Conservation (phyloP, 129 eudicot species). For the Centrapalus pauciflorus region DNA sequence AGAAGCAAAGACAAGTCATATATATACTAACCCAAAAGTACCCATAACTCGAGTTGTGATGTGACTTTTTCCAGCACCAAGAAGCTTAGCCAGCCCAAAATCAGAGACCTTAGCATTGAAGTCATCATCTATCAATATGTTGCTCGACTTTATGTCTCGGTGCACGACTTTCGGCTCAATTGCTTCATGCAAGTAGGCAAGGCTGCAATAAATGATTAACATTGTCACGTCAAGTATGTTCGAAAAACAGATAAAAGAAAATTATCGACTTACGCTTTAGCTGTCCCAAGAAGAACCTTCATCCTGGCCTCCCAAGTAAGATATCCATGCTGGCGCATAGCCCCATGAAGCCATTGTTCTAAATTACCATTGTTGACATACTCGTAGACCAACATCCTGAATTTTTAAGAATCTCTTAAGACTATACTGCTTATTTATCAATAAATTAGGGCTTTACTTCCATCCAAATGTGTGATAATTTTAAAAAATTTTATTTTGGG, state of each 20-base stretch:
- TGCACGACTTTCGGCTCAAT: slow-evolving; percentile 92
- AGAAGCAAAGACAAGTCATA: neutral
- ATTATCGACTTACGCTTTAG: slow-evolving; percentile 71
- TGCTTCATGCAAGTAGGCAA: slow-evolving; percentile 83
- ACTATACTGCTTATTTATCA: neutral
- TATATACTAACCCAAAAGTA: slow-evolving; percentile 77
- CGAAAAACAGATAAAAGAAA: neutral
- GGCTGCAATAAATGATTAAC: slow-evolving; percentile 46
- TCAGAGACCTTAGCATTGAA: slow-evolving; percentile 86
- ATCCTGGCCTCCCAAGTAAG: slow-evolving; percentile 92
- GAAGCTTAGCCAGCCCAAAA: slow-evolving; percentile 84
- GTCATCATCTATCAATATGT: slow-evolving; percentile 73
- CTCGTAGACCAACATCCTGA: slow-evolving; percentile 82
- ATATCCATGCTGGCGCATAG: slow-evolving; percentile 80
- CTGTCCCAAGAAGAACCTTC: slow-evolving; percentile 84
- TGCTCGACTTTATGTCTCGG: slow-evolving; percentile 83
- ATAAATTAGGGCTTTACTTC: neutral
- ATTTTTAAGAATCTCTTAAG: neutral
- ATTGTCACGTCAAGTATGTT: slow-evolving; percentile 16
- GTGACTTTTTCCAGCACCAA: slow-evolving; percentile 84
- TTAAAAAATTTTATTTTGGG: no score
- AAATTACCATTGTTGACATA: slow-evolving; percentile 79
- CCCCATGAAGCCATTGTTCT: slow-evolving; percentile 94
- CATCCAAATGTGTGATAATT: no score
- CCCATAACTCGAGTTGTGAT: slow-evolving; percentile 93